Percentiles rank a stretch among this genome's conserved stretches.
phyloP scores from a whole-genome alignment of 1,284 basidiomycete species.

The Ceratobasidium sp. region DNA sequence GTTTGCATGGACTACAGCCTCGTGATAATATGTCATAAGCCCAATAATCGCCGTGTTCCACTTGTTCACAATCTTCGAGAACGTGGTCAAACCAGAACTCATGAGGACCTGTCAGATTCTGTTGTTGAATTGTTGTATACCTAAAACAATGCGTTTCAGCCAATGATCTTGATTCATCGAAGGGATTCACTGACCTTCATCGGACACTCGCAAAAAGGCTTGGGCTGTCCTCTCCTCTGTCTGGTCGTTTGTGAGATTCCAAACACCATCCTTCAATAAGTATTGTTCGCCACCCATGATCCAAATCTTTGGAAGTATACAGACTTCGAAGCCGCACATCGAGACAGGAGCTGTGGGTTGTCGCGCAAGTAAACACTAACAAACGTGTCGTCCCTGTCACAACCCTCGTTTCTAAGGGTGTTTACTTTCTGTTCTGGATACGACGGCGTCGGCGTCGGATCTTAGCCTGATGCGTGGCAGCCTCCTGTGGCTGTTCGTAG shows the following conservation, averaged over 20 bases:
- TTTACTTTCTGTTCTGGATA: too few relatives aligned
- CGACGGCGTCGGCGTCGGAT: too few relatives aligned
- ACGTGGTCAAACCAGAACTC: slow-evolving; percentile 98
- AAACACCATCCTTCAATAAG: slow-evolving; percentile 95
- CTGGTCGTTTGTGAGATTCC: slow-evolving; percentile 95
- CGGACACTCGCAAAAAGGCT: slow-evolving; percentile 96
- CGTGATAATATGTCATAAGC: slow-evolving; percentile 97
- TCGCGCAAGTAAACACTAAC: slow-evolving; percentile 97
- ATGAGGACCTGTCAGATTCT: slow-evolving; percentile 96
- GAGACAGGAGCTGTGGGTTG: slow-evolving; percentile 97
- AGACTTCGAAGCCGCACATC: slow-evolving; percentile 98
- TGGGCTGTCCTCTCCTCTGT: slow-evolving; percentile 98
- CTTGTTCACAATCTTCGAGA: slow-evolving; percentile 99
- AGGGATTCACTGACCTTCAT: slow-evolving; percentile 68
- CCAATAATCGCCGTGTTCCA: slow-evolving; percentile 97
- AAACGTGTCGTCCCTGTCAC: slow-evolving; percentile 96
- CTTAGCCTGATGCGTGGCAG: too few relatives aligned
- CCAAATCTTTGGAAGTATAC: slow-evolving; percentile 94
- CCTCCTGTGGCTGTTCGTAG: too few relatives aligned
- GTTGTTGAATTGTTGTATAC: slow-evolving; percentile 96
- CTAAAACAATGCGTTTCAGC: slow-evolving; percentile 51
- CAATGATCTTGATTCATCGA: slow-evolving; percentile 5
- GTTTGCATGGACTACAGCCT: slow-evolving; percentile 98
- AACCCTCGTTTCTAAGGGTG: too few relatives aligned
- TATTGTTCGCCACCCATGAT: slow-evolving; percentile 96